A percentile compares a stretch with the other conserved stretches of the same genome.
Conservation (phyloP, 2,329 filamentous ascomycete species). For the Arthroderma sp. region DNA sequence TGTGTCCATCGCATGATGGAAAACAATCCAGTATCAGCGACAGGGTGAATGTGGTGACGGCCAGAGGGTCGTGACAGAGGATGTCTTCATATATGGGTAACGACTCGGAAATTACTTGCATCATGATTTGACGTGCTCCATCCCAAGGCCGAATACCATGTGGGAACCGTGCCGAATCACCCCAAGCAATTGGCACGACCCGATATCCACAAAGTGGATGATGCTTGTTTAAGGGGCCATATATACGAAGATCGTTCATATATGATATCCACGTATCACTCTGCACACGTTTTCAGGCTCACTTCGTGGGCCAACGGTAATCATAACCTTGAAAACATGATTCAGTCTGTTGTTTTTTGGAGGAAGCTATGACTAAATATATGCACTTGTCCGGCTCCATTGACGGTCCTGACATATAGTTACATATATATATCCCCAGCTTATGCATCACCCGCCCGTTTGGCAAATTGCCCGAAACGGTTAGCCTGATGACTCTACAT, state of each 20-base stretch:
- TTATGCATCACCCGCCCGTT: not conserved
- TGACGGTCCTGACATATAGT: not conserved
- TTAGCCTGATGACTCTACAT: not conserved
- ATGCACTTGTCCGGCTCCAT: not conserved
- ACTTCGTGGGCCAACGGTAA: not conserved
- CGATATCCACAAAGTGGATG: not conserved
- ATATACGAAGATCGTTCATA: constrained; percentile 1
- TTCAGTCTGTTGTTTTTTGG: not conserved
- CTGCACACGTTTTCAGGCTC: not conserved
- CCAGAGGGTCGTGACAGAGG: no score
- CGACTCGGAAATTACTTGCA: not conserved
- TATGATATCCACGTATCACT: not conserved
- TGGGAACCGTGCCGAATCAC: not conserved
- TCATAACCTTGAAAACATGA: not conserved
- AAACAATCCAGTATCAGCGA: no score
- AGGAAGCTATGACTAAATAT: not conserved
- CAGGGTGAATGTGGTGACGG: not conserved
- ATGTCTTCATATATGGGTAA: not conserved
- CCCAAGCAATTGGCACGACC: not conserved
- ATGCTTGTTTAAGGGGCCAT: not conserved
- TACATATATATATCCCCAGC: not conserved
- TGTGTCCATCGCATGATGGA: not conserved
- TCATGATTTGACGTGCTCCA: not conserved
- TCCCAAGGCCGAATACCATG: not conserved
- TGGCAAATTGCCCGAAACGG: not conserved